Evolutionary conservation across 192 early-diverging fungal genomes (phyloP), one percentile per base, ranked within the genome.

Genomic region (Dissophora ornata): DNA sequence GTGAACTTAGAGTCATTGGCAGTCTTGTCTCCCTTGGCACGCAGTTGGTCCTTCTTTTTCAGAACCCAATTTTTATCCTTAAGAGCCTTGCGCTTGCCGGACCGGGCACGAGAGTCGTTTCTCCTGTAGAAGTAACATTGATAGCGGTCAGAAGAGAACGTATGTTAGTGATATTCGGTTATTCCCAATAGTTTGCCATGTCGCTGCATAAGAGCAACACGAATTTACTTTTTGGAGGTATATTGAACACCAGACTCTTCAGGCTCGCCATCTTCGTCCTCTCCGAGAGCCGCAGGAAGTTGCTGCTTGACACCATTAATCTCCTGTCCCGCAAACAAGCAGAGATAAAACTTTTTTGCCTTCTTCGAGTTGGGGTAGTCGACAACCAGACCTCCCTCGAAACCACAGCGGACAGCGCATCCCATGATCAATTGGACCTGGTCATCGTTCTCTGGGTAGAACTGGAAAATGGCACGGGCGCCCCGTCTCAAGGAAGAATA

Each of bases 351-450:
- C 80, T 99, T 99, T 63, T 97, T 96, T 4, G 97, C 96, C 69
- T 95, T 97, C 58, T 95, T 89, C 13, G 92, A 94, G 82, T 98
- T 98, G 33, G 97, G 97, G 69, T 94, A 98, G 79, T 99, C 96
- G 8, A 97, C 89, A 0, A 99, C 89, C 16, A 99, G 69, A 62
- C 97, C 97, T 48, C 97, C 96, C 24, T 95, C 94, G 66, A 99
- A 99, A 33, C 97, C 97, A 74, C 93, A 93, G 57, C 90, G 88
- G 80, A 95, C 94, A 12, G 97, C 95, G 8, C 82, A 82, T 42
- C 88, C 85, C 74, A 96, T 91, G 58, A 99, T 94, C 84, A 98
- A 84, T 67, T 99, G 92, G 38, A 96, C 88, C 80, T 99, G 97
- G 51, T 90, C 84, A 59, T 95, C 92, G 80, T 97, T 96, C 79